Percentiles rank a stretch among this genome's conserved stretches.
phyloP scores from a whole-genome alignment of 345 rosid species.

The Citrus medica region DNA sequence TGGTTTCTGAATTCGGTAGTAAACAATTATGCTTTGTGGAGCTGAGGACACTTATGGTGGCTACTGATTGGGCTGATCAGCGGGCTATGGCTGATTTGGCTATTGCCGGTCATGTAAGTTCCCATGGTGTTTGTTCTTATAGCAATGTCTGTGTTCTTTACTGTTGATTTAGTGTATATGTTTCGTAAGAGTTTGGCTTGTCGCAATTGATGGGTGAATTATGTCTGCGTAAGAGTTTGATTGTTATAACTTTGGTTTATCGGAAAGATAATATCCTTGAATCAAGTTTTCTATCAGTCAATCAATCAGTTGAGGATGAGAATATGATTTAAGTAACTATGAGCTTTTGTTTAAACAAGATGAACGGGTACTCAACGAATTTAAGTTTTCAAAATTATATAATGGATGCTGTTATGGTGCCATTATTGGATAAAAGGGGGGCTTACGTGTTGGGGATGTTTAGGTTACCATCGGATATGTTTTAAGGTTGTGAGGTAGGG shows the following conservation, averaged over 20 bases:
- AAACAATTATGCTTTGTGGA: slow-evolving; percentile 68
- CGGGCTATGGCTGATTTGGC: slow-evolving; percentile 79
- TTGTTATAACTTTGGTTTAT: background rate
- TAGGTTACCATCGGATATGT: background rate
- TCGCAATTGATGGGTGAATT: background rate
- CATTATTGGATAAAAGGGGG: background rate
- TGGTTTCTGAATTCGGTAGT: slow-evolving; percentile 43
- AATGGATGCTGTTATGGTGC: background rate
- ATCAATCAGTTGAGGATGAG: background rate
- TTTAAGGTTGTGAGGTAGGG: background rate
- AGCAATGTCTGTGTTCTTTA: background rate
- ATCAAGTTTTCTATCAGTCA: background rate
- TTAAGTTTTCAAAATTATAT: background rate
- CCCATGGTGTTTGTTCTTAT: background rate
- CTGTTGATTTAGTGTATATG: background rate
- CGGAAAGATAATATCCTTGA: background rate
- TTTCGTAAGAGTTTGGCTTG: background rate
- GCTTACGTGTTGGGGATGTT: background rate
- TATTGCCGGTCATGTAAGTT: slow-evolving; percentile 91
- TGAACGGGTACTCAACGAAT: background rate
- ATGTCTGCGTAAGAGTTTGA: background rate
- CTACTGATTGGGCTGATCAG: slow-evolving; percentile 85
- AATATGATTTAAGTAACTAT: background rate
- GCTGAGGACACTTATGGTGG: slow-evolving; percentile 89
- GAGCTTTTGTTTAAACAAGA: background rate